Base-by-base conservation (phyloP, 257 asterid genomes). In the Salvia splendens region DNA sequence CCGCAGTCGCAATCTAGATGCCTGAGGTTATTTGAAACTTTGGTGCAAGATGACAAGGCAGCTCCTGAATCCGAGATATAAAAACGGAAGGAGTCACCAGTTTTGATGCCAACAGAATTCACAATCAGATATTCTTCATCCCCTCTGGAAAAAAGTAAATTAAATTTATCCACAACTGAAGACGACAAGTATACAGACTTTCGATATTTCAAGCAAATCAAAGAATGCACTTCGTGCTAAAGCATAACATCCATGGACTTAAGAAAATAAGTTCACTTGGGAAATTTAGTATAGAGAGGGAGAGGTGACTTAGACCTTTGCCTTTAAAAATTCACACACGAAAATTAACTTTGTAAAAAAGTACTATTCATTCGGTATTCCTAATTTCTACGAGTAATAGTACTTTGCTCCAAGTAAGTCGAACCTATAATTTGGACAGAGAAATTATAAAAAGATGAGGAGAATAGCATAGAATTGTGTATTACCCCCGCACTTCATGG, bases 401-500 rank as follows among this genome's bases (percentile, higher is more conserved):
- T 52, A 46, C 32, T 52, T 61, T 11, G 35, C 67, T 65, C 54
- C 47, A 49, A 20, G 67, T 28, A 55, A 63, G 45, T 43, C 32
- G 48, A 51, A 53, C 11, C 56, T 49, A 59, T 47, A 50, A 72
- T 30, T 7, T n/a, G 48, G 59, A 62, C n/a, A 56, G 46, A 56
- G 14, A 65, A 33, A 49, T 38, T 59, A 16, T 12, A 48, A 41
- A 38, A 38, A 54, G 59, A 58, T 43, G 45, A 5, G 6, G 24
- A 33, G 45, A 33, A 60, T 64, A 68, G 35, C 64, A 68, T 12
- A 56, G 64, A 32, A 49, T 64, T 9, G 61, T 32, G 70, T 14
- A 73, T 89, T 84, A 92, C 98, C 91, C 84, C 30, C 41, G 24
- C 72, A 87, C 87, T 61, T 84, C 89, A 72, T 92, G 98, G 75